Evolutionary conservation across 805 yeast genomes (phyloP).

Genomic region (Zygoascus biomembranicola): DNA sequence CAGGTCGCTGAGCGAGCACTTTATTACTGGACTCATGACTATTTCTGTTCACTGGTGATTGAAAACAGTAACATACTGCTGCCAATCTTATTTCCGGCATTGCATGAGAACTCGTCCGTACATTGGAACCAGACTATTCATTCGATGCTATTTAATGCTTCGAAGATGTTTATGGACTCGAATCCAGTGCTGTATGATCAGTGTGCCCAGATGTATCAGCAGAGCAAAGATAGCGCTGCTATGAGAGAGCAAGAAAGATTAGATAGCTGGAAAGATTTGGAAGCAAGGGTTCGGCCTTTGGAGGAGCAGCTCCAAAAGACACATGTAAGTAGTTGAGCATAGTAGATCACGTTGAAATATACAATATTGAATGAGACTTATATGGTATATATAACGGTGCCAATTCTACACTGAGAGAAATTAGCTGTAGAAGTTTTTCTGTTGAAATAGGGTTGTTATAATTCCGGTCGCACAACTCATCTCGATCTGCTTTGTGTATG

Average conservation of each 20-base stretch:
- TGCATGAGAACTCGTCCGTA: constrained; percentile 71
- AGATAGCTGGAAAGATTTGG: constrained; percentile 55
- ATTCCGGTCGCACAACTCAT: too few relatives aligned
- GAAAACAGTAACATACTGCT: constrained; percentile 83
- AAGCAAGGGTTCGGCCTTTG: constrained; percentile 37
- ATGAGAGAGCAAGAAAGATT: constrained; percentile 47
- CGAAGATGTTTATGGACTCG: constrained; percentile 86
- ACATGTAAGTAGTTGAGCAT: not conserved
- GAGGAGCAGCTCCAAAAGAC: constrained; percentile 1
- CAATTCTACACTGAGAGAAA: too few relatives aligned
- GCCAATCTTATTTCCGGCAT: constrained; percentile 84
- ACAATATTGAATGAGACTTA: too few relatives aligned
- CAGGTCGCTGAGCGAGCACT: constrained; percentile 95
- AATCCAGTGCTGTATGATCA: constrained; percentile 87
- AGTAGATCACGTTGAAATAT: not conserved
- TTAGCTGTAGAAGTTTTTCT: too few relatives aligned
- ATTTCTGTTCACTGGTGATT: constrained; percentile 79
- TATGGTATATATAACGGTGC: too few relatives aligned
- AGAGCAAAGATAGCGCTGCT: constrained; percentile 65
- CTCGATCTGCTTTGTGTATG: not conserved
- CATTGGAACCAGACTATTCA: constrained; percentile 96
- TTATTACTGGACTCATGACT: constrained; percentile 91
- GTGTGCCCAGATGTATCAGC: constrained; percentile 81
- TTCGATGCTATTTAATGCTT: constrained; percentile 80
- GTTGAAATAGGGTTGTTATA: too few relatives aligned